Evolutionary conservation across 345 rosid genomes (phyloP).

Genomic region (Eucalyptus victrix): DNA sequence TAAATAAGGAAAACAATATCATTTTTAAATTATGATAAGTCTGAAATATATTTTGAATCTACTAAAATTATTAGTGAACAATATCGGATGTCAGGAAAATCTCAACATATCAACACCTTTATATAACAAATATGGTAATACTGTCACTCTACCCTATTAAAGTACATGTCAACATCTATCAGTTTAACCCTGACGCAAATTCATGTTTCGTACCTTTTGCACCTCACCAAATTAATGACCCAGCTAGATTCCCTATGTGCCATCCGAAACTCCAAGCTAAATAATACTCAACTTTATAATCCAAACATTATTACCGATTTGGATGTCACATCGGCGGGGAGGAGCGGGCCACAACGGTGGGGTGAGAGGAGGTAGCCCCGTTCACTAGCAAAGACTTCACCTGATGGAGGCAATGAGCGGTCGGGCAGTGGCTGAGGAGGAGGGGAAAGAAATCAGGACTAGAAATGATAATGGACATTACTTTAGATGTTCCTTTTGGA

Average conservation of each 20-base stretch:
- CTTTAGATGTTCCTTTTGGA: not conserved
- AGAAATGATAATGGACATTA: not conserved
- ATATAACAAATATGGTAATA: no score
- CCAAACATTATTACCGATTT: not conserved
- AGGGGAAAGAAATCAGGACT: not conserved
- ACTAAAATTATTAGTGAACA: not conserved
- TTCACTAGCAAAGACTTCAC: not conserved
- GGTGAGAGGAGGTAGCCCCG: not conserved
- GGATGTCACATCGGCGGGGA: not conserved
- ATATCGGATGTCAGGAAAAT: not conserved
- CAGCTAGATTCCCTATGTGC: not conserved
- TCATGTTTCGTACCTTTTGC: not conserved
- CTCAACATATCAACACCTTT: not conserved
- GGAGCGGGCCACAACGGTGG: not conserved
- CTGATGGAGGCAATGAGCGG: not conserved
- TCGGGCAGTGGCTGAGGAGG: not conserved
- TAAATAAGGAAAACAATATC: no score
- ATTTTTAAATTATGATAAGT: no score
- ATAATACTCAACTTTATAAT: not conserved
- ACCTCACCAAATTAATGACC: not conserved
- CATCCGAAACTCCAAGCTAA: not conserved
- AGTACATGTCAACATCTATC: not conserved
- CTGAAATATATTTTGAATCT: not conserved
- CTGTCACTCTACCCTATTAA: not conserved
- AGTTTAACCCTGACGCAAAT: not conserved